Evolutionary conservation across 2,329 filamentous ascomycete species (phyloP), one percentile per base, ranked within the genome.

Genomic region (Cladosporium sp.): DNA sequence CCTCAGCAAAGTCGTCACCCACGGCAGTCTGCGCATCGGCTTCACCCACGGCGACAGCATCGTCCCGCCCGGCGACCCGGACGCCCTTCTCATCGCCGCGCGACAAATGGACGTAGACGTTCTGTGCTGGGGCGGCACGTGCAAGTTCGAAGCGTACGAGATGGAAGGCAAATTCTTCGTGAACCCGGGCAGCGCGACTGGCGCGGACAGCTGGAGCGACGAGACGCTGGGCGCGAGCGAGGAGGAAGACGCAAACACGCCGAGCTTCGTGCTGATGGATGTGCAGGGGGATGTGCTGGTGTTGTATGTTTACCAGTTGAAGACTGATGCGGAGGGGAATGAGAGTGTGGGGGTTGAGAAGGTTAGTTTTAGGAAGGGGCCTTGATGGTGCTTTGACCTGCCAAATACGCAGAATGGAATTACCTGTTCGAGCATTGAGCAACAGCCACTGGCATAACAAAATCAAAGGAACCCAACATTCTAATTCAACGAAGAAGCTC

Each of bases 211-310:
- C 66, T 86, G 84, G 81, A 76, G 81, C 2, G 83, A 84, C 51
- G 75, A 77, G 64, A 72, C 69, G 32, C 23, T 73, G 18, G 67
- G 65, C 3, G 73, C 72, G 6, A 70, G 69, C 8, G 84, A 80
- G 34, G 85, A 84, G 62, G 81, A 79, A 14, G 81, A 81, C 75
- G 91, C 94, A 64, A 91, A 90, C 26, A 89, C 89, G 65, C 94
- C 94, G 28, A 97, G 93, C 77, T 97, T 98, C 79, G 97, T 95
- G 75, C 81, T 98, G 78, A 97, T 98, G 94, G 94, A 98, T 85
- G 93, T 97, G 39, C 94, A 98, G 86, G 94, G 94, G 34, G 96
- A 97, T 76, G 96, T 96, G 18, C 85, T 98, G 70, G 96, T 96
- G 66, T 84, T 98, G 58, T 98, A 98, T 78, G 94, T 98, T 62